Base-by-base conservation (phyloP, 768 basidiomycete species). In the Suillus luteus region DNA sequence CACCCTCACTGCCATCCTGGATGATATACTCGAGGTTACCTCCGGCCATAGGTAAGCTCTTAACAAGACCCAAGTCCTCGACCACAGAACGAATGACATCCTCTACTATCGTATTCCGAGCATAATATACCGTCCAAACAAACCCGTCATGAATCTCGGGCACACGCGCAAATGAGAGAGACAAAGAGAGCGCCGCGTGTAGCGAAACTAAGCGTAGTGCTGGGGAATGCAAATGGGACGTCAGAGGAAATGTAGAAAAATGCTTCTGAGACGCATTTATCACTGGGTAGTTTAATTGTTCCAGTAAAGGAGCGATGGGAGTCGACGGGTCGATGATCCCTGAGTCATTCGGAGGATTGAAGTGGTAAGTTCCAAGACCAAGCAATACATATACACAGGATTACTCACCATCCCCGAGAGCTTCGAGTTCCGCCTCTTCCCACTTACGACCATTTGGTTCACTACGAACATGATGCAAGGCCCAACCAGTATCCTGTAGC, bases 121-220 rank as follows among this genome's bases (percentile, higher is more conserved):
- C 84, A 61, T 93, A 79, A 74, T 87, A 95, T 46, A 85, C 67
- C 59, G 81, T 87, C 79, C 88, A 87, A 66, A 78, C 69, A 69
- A 88, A 92, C 2, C 82, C 88, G 68, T 94, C 93, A 59, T 88
- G 83, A 63, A 94, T 85, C 72, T 92, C 89, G 2, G 91, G 91
- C 17, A 94, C 84, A 52, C 90, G 86, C 49, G 82, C 73, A 73
- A 92, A 90, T 0, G 79, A 70, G 44, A 91, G 70, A 2, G 77
- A 74, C 24, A 89, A 49, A 0, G 80, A 80, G n/a, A 91, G 80
- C 17, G 79, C 73, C 5, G 87, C 82, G 67, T 93, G 85, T 2
- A 88, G 79, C 6, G 90, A 90, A 2, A 94, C 87, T 49, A 95
- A 79, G 1, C 92, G 88, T 46, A 94, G 73, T 3, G 81, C 75